Base-by-base conservation (phyloP, 148 eudicot species). In the Silene uniflora region DNA sequence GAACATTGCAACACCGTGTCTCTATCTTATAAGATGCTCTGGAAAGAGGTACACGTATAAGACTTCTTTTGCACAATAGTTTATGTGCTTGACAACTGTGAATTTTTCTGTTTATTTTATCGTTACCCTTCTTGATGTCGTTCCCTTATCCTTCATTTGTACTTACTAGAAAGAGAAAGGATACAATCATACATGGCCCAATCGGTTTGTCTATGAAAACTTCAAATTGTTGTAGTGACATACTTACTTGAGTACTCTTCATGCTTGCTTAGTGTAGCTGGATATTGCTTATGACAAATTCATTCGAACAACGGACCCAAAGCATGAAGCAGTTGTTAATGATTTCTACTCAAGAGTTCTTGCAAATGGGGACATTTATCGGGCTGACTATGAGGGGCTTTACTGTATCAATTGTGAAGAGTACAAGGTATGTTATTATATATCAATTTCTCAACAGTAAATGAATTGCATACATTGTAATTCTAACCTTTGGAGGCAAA, bases 381-480 rank as follows among this genome's bases (percentile, higher is more conserved):
- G 86, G 62, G 98, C 96, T 74, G 99, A 91, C 75, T 96, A 96
- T 54, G 98, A 92, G 79, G 99, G 99, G 47, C 90, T 96, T 69
- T 96, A 96, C 73, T 96, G 99, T 78, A 89, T 96, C 83, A 91
- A 91, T 67, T 96, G 99, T 56, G 99, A 96, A 83, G 99, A 96
- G 82, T 96, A 96, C 81, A 96, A 96, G 99, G 99, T 84, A 78
- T 69, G 32, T 21, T 68, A 71, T 59, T 59, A 29, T 68, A 21
- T 42, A 49, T 63, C 25, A 52, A 11, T 59, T 14, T 52, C 19
- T 10, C 18, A 14, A 16, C 35, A 24, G 73, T 42, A 18, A 24
- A 11, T 22, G 65, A 61, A 61, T 61, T 61, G 65, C 12, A 10
- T 61, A 23, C 13, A 18, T 25, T 46, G 24, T 39, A n/a, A 58